A percentile compares a stretch with the other conserved stretches of the same genome.
phyloP scores from a whole-genome alignment of 2,329 filamentous ascomycete genomes.

The Monilinia fructigena region DNA sequence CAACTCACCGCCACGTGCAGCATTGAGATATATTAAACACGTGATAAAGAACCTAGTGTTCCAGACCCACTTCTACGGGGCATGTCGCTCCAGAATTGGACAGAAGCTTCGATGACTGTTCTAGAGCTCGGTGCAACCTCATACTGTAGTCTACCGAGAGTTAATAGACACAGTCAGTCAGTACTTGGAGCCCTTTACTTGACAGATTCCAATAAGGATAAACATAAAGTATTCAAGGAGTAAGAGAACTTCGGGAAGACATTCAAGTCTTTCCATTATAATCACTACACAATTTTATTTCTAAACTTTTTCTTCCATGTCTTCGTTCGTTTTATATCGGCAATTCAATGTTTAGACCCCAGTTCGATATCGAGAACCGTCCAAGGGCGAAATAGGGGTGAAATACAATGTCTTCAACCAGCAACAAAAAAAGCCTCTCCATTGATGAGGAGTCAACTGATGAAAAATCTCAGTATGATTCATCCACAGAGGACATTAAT shows the following conservation, averaged over 20 bases:
- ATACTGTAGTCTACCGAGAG: background rate
- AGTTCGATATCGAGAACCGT: constrained; percentile 14
- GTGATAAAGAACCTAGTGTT: fast-evolving
- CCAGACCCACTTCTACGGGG: background rate
- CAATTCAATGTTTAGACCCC: constrained; percentile 17
- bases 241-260: no score
- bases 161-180: background rate
- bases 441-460: background rate
- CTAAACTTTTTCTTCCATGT: background rate
- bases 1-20: background rate
- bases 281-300: no score
- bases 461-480: constrained; percentile 16
- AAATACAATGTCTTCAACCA: constrained; percentile 4
- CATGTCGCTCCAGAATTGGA: constrained; percentile 6
- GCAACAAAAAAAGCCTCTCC: constrained; percentile 5
- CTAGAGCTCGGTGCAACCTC: constrained; percentile 13
- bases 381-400: constrained; percentile 10
- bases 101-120: constrained; percentile 22
- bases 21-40: background rate
- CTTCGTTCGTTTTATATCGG: constrained; percentile 5
- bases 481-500: constrained; percentile 20
- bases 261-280: no score
- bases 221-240: background rate
- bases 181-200: constrained; percentile 1
- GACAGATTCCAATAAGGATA: constrained; percentile 2